These are phyloP conservation scores for Blastomyces percursus DNA, from an alignment of 2,329 filamentous ascomycete species.

Conservation along the genomic window DNA sequence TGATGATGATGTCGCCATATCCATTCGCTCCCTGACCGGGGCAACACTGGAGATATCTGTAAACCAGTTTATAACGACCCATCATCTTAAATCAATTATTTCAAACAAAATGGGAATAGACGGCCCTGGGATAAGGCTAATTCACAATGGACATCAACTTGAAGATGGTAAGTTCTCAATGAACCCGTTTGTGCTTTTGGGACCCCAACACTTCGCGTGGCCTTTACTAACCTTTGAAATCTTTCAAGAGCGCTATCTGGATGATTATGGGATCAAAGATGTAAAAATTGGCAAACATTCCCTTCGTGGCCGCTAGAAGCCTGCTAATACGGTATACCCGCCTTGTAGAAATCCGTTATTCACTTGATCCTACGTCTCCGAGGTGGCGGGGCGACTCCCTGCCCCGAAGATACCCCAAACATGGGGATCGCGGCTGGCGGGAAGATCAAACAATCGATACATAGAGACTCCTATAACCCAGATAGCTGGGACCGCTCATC, in stretches of 20 bases:
- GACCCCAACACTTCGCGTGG: not conserved
- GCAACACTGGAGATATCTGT: slow-evolving; percentile 6
- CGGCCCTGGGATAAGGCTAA: not conserved
- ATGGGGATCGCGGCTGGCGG: slow-evolving; percentile 35
- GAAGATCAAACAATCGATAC: slow-evolving; percentile 32
- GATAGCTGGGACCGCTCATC: slow-evolving; percentile 22
- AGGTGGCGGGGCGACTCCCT: slow-evolving; percentile 10
- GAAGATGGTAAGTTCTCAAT: not conserved
- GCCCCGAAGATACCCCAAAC: not conserved
- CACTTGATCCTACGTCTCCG: slow-evolving; percentile 17
- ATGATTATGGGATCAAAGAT: not conserved
- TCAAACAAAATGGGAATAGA: slow-evolving; percentile 5
- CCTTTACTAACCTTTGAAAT: not conserved
- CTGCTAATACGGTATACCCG: not conserved
- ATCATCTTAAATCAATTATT: slow-evolving; percentile 8
- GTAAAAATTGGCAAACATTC: not conserved
- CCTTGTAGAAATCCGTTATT: slow-evolving; percentile 10
- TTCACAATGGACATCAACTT: not conserved
- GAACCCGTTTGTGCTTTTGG: not conserved
- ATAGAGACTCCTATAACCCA: slow-evolving; percentile 19
- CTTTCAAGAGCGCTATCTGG: not conserved
- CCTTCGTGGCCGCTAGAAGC: not conserved
- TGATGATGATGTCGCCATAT: not conserved
- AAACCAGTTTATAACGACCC: not conserved
- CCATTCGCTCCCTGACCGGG: slow-evolving; percentile 11